Base-by-base conservation (phyloP, 2,329 filamentous ascomycete genomes). In the Esteya vermicola region DNA sequence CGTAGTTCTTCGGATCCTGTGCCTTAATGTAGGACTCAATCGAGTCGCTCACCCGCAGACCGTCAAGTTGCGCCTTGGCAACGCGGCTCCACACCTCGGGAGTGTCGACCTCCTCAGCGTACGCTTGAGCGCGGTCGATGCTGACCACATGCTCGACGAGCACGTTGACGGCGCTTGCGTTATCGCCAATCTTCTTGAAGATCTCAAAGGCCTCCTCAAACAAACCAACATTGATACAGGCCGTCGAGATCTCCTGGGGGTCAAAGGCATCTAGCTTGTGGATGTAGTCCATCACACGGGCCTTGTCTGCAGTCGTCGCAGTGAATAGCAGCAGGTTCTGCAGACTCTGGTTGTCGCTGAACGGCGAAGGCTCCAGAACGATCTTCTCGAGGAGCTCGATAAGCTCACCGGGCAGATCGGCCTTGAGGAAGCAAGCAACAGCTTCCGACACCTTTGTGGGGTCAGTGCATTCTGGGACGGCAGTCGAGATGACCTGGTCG, bases 341-440 rank as follows among this genome's bases (percentile, higher is more conserved):
- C 43, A 98, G 70, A 58, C 85, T 95, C 54, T 85, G 76, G 61
- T 98, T 98, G 63, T 98, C 93, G 53, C 85, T 95, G 70, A 98
- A 98, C 6, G 85, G 85, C 5, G 89, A 93, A n/a, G 91, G 93
- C 68, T 98, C 91, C n/a, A 98, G 68, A 25, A 98, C 89, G 50
- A 98, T 98, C 77, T 96, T 98, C 70, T 98, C 93, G 16, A 98
- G 73, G 28, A 98, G 75, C 60, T 98, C 93, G 52, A 98, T 96
- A 38, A 98, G 73, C 66, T 98, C 91, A 5, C 80, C 78, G 9
- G 91, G 91, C 49, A 98, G 70, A 54, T 98, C 91, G 42, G 83
- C 84, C 49, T 81, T 78, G 39, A 98, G 76, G 69, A 98, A 93
- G 32, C 88, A 81, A 52, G 93, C 82, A 42, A 98, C 91, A 36